These are phyloP conservation scores for Salix dunnii DNA, from an alignment of 345 rosid species.

Conservation along the genomic window DNA sequence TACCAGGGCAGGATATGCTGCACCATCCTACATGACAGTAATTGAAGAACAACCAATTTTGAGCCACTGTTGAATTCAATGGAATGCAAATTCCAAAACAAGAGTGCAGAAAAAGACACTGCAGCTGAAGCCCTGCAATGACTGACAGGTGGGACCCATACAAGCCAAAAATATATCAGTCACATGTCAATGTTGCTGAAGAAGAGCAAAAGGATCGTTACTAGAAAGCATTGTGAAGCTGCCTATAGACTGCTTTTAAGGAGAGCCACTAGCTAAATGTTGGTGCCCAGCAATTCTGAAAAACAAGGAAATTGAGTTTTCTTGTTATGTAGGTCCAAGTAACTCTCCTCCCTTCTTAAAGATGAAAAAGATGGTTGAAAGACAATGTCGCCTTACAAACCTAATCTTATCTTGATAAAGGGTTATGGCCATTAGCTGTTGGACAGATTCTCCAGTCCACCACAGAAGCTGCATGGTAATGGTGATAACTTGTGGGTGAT, in stretches of 20 bases:
- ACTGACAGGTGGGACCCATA: conserved; percentile 54
- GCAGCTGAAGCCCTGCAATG: conserved; percentile 89
- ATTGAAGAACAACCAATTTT: conserved; percentile 63
- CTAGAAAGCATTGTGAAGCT: conserved; percentile 17
- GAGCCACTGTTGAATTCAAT: conserved; percentile 62
- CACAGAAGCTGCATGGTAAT: conserved; percentile 13
- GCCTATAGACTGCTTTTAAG: background rate
- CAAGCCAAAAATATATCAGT: conserved; percentile 44
- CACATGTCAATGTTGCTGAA: conserved; percentile 70
- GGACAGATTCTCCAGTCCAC: background rate
- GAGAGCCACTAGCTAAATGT: background rate
- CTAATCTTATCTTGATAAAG: background rate
- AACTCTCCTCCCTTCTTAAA: background rate
- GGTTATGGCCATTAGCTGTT: conserved; percentile 23
- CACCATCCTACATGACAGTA: conserved; percentile 76
- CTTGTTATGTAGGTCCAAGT: background rate
- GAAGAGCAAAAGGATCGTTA: conserved; percentile 67
- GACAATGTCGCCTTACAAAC: background rate
- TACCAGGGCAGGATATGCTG: conserved; percentile 67
- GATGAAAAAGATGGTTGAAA: background rate
- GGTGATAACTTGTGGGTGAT: conserved; percentile 27
- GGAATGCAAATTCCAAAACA: conserved; percentile 72
- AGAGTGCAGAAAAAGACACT: conserved; percentile 91
- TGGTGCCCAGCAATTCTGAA: background rate
- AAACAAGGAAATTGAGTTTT: background rate